Base-by-base conservation (phyloP, 2,329 filamentous ascomycete genomes). In the Escovopsis sp. region DNA sequence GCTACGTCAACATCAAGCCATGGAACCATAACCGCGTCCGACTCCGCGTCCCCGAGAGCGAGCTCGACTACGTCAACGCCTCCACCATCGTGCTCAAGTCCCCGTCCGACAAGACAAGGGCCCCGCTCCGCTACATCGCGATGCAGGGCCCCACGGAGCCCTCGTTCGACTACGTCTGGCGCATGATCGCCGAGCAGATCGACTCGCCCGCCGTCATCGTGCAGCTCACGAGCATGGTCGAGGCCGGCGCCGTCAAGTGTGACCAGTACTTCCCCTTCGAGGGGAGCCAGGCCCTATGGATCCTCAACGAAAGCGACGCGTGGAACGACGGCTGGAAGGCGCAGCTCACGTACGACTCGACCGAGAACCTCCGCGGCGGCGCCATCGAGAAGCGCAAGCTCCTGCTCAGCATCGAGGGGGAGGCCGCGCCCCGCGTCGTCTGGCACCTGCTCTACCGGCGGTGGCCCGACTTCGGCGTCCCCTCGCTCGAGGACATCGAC, bases 391-490 rank as follows among this genome's bases (percentile, higher is more conserved):
- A 94, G 40, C 79, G 89, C 46, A 84, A 84, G 54, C 64, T 98
- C 8, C 62, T 72, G 5, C 62, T 82, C 41, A 68, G 69, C 14
- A 64, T 78, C 3, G 57, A 64, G 3, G 65, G 63, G 12, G 62
- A 63, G 16, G 56, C 62, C 15, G 27, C 3, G 27, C 59, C 65
- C 39, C 82, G 79, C 48, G 69, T 74, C 13, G 72, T 95, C 37
- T 87, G 79, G 72, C 88, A 96, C 60, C 76, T 91, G 42, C 71
- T 94, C 12, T 96, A 93, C 63, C 79, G 75, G 35, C 78, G 76
- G 43, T 95, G 89, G 89, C 85, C 87, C 8, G 88, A 96, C 61
- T 94, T 91, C 59, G 80, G 81, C 29, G 84, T 93, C 2, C 87
- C 89, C 0, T 72, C 73, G 37, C 66, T 79, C 15, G 70, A 76